Evolutionary conservation across 345 rosid genomes (phyloP).

Genomic region (Gossypium bickii): DNA sequence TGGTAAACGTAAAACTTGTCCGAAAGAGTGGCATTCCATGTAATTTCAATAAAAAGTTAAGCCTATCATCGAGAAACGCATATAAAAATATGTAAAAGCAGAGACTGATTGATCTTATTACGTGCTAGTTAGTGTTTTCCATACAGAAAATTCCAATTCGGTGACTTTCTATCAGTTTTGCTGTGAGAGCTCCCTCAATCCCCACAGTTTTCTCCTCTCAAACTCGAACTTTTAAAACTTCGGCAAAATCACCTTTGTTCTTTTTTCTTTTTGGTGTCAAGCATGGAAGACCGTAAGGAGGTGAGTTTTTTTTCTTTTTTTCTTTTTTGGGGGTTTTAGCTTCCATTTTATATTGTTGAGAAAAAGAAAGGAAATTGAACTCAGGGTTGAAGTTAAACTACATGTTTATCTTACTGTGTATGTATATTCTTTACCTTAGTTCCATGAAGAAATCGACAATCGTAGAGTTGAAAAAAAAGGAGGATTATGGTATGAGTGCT

Average conservation of each 20-base stretch:
- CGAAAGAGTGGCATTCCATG: conserved; percentile 8
- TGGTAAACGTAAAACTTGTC: conserved; percentile 11
- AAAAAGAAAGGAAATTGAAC: too few species aligned
- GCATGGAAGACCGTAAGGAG: conserved; percentile 68
- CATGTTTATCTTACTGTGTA: not conserved
- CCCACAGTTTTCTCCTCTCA: not conserved
- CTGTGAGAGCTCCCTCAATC: conserved; percentile 7
- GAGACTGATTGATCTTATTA: not conserved
- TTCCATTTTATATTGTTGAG: too few species aligned
- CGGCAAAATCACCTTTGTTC: not conserved
- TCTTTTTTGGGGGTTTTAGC: too few species aligned
- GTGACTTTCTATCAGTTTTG: conserved; percentile 9
- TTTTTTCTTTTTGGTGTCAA: not conserved
- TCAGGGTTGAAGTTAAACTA: too few species aligned
- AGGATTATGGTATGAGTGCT: not conserved
- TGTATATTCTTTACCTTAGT: not conserved
- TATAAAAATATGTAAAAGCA: too few species aligned
- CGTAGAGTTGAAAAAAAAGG: not conserved
- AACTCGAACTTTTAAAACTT: not conserved
- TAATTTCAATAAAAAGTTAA: not conserved
- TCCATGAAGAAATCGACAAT: not conserved
- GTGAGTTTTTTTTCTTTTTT: conserved; percentile 17
- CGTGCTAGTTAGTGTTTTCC: not conserved
- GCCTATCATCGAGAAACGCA: not conserved
- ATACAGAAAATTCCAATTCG: not conserved